Percentiles rank a stretch among this genome's conserved stretches.
Conservation (phyloP, 1,139 yeast species). For the Pichia sp. region DNA sequence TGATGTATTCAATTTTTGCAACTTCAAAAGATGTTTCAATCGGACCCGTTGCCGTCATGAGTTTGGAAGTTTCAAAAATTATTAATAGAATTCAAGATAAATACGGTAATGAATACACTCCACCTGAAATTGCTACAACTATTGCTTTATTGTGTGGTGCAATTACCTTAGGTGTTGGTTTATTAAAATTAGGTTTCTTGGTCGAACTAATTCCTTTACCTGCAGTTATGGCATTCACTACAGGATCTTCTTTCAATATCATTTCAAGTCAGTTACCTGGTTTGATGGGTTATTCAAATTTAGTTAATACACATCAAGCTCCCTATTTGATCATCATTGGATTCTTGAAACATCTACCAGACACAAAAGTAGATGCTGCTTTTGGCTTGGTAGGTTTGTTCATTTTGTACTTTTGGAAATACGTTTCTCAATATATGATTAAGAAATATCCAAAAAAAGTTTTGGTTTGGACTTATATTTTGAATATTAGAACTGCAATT, state of each 20-base stretch:
- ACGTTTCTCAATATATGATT: constrained; percentile 49
- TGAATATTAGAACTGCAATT: constrained; percentile 76
- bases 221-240: constrained; percentile 92
- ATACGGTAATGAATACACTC: constrained; percentile 35
- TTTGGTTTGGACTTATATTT: constrained; percentile 55
- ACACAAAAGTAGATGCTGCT: constrained; percentile 74
- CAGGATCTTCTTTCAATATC: constrained; percentile 86
- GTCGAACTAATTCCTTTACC: constrained; percentile 87
- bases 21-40: constrained; percentile 93
- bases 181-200: constrained; percentile 78
- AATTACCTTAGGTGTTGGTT: constrained; percentile 74
- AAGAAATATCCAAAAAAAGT: constrained; percentile 56
- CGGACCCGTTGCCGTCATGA: constrained; percentile 98
- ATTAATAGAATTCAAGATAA: constrained; percentile 55
- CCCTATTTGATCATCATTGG: constrained; percentile 66
- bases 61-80: constrained; percentile 76
- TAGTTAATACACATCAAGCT: constrained; percentile 66
- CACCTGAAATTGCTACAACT: constrained; percentile 72
- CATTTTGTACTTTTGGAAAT: constrained; percentile 64
- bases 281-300: constrained; percentile 65
- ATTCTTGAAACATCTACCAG: constrained; percentile 64
- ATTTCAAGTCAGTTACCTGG: constrained; percentile 82
- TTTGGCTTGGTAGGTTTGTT: constrained; percentile 76
- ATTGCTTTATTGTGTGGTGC: constrained; percentile 80
- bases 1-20: constrained; percentile 84